A percentile compares a stretch with the other conserved stretches of the same genome.
These are phyloP conservation scores for Amanita phalloides DNA, from an alignment of 768 basidiomycete species.

Conservation along the genomic window DNA sequence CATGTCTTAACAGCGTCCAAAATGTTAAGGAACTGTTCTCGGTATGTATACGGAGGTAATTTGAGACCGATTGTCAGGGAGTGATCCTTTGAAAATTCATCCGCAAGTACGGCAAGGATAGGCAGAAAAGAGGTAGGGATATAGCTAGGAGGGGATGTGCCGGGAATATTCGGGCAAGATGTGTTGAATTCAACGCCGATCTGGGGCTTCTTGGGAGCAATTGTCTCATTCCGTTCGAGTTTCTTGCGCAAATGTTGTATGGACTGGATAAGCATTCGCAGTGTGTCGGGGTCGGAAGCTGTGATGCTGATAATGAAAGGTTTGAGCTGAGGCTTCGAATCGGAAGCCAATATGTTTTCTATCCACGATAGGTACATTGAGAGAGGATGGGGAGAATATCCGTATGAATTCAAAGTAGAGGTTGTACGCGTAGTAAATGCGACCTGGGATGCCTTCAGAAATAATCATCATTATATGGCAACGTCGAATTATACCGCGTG, in stretches of 20 bases:
- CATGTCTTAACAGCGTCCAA: constrained; percentile 28
- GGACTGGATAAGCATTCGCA: constrained; percentile 43
- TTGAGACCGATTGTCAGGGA: constrained; percentile 66
- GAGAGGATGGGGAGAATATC: constrained; percentile 76
- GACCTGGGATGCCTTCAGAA: constrained; percentile 30
- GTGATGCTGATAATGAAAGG: constrained; percentile 80
- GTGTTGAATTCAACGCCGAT: constrained; percentile 78
- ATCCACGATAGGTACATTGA: constrained; percentile 58
- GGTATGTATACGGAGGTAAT: constrained; percentile 63
- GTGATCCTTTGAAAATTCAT: constrained; percentile 35
- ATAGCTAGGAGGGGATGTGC: constrained; percentile 59
- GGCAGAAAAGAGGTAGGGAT: constrained; percentile 37
- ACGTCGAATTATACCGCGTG: constrained; percentile 41
- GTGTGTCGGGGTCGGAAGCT: constrained; percentile 39
- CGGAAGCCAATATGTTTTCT: constrained; percentile 30
- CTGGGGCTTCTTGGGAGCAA: constrained; percentile 15
- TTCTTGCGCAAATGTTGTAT: constrained; percentile 49
- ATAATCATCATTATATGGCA: constrained; percentile 2
- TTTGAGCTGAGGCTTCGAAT: constrained; percentile 14
- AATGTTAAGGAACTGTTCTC: constrained; percentile 48
- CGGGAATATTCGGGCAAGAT: constrained; percentile 72
- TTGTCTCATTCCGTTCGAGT: constrained; percentile 15
- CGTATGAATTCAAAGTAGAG: constrained; percentile 77
- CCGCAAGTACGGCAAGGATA: constrained; percentile 44
- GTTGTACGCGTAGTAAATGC: constrained; percentile 38